Conservation (phyloP, 768 basidiomycete genomes). For the Serendipita sp. region DNA sequence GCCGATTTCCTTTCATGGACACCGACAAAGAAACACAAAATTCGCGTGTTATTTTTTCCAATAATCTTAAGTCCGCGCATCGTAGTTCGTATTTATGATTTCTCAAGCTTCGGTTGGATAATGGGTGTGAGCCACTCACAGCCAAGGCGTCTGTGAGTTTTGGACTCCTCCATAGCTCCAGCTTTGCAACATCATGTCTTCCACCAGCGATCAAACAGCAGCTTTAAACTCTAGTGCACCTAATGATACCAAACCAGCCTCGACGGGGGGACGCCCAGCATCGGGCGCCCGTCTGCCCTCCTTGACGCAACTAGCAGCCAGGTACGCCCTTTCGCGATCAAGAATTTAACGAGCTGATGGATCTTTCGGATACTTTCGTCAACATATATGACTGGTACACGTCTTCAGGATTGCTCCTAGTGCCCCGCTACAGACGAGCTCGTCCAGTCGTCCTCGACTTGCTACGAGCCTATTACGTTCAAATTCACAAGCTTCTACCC, state of each 20-base stretch:
- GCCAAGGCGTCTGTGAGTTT: not conserved
- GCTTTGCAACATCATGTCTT: not conserved
- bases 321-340: not conserved
- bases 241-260: not conserved
- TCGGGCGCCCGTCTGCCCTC: slow-evolving; percentile 6
- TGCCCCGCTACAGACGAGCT: not conserved
- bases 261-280: not conserved
- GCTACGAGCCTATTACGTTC: slow-evolving; percentile 5
- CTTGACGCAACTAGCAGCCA: slow-evolving; percentile 8
- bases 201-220: not conserved
- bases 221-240: not conserved
- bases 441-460: slow-evolving; percentile 6
- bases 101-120: not conserved
- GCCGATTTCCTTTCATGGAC: too few species aligned
- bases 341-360: not conserved
- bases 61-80: not conserved
- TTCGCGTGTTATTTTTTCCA: not conserved
- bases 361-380: not conserved
- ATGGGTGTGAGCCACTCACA: not conserved
- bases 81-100: too few species aligned
- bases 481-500: slow-evolving; percentile 14
- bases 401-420: slow-evolving; percentile 2
- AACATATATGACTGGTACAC: not conserved
- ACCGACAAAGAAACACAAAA: too few species aligned
- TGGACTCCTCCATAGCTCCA: not conserved